Evolutionary conservation across 2,329 filamentous ascomycete genomes (phyloP), one percentile per base, ranked within the genome.

Genomic region (Mycocentrospora acerina): DNA sequence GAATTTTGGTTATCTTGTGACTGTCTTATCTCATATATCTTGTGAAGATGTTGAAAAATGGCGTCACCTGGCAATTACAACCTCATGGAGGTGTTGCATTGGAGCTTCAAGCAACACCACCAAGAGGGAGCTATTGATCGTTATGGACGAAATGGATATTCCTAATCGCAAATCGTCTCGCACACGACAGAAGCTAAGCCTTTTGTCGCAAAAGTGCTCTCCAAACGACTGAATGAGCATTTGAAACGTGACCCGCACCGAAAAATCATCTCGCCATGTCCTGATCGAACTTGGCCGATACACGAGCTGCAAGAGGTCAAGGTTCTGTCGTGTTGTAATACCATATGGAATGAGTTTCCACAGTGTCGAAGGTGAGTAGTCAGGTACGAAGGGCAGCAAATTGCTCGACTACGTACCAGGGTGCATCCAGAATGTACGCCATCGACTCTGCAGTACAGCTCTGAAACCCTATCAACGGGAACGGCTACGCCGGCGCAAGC

Each of bases 211-310:
- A 37, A 48, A 41, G 35, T 41, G 37, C 24, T 42, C 55, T 57
- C 56, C 40, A 59, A 59, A 58, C 51, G 35, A 42, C 49, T 22
- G 48, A 46, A 38, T 37, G 49, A 19, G 37, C 35, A 31, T 44
- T 49, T 60, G 58, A 65, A 65, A 65, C 62, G 25, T 37, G 35
- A 39, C 39, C 31, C 44, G 57, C 35, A 51, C 53, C 48, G 44
- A 44, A 50, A 42, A 46, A 42, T 50, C 42, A 48, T 30, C 27
- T 29, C 37, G 42, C 51, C 51, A 55, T 49, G 41, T 42, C 55
- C 53, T 51, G 28, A 41, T 18, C 32, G 30, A 17, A 25, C 37
- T 41, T 53, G 46, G 43, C 61, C 60, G 61, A 57, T 40, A 47
- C 48, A 39, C 48, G 37, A 48, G 26, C 24, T 48, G 46, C 48